Percentiles rank a stretch among this genome's conserved stretches.
These are phyloP conservation scores for Wickerhamomyces tratensis DNA, from an alignment of 805 yeast genomes.

Conservation along the genomic window DNA sequence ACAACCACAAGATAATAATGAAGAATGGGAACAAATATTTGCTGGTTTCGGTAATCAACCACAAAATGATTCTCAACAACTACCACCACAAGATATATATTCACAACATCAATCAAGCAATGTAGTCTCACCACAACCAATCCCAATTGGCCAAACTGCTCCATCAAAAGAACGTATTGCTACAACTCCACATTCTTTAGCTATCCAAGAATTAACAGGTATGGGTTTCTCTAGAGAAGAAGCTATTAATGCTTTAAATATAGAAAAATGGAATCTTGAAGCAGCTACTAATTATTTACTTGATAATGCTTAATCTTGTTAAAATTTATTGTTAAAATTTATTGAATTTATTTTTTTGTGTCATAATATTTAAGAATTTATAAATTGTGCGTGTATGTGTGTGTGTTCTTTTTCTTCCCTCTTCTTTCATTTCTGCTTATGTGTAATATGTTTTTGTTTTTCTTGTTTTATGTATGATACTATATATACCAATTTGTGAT, in stretches of 20 bases:
- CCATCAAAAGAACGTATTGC: conserved; percentile 19
- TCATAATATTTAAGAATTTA: too few relatives aligned
- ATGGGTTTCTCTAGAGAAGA: conserved; percentile 78
- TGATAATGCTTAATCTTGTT: conserved; percentile 42
- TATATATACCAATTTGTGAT: too few relatives aligned
- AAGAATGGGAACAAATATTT: conserved; percentile 92
- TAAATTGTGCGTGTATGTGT: too few relatives aligned
- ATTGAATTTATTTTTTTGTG: too few relatives aligned
- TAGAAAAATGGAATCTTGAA: conserved; percentile 65
- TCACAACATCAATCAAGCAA: conserved; percentile 4
- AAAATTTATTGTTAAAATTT: too few relatives aligned
- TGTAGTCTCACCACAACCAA: conserved; percentile 2
- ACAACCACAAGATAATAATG: conserved; percentile 29
- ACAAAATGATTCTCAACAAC: conserved; percentile 9
- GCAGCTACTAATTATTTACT: conserved; percentile 81
- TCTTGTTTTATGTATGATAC: too few relatives aligned
- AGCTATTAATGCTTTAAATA: conserved; percentile 59
- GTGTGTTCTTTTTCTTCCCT: too few relatives aligned
- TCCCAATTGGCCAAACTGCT: background rate
- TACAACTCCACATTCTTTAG: conserved; percentile 39
- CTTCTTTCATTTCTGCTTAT: too few relatives aligned
- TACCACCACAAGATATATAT: background rate
- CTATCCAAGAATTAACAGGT: conserved; percentile 70
- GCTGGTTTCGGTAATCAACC: conserved; percentile 72
- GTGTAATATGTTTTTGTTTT: too few relatives aligned